Percentiles rank a stretch among this genome's conserved stretches.
phyloP scores from a whole-genome alignment of 202 grass and related monocot species.

The Bolboschoenoplectus hybrid region DNA sequence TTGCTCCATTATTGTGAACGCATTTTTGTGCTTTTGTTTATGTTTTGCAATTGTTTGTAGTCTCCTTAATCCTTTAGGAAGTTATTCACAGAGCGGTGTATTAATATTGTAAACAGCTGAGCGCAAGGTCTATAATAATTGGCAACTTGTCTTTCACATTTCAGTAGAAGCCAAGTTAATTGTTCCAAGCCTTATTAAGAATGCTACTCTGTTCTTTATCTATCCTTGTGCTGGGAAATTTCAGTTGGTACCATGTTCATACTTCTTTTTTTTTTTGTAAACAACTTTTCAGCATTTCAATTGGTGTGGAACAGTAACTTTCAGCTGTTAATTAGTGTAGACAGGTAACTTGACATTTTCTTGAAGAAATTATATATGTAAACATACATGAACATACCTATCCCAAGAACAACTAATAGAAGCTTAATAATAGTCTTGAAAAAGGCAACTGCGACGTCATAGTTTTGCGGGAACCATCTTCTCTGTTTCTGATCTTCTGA shows the following conservation, averaged over 20 bases:
- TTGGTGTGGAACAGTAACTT: background rate
- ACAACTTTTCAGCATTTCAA: background rate
- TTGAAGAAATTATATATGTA: background rate
- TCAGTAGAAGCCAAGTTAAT: background rate
- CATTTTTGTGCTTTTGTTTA: background rate
- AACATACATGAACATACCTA: background rate
- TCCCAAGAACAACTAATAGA: constrained; percentile 8
- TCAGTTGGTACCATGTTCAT: background rate
- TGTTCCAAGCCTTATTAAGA: background rate
- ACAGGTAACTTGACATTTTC: background rate
- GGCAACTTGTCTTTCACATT: background rate
- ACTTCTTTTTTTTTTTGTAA: background rate
- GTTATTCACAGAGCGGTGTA: background rate
- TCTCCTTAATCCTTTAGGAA: background rate
- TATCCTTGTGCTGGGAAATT: background rate
- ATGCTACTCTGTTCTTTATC: background rate
- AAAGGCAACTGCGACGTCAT: background rate
- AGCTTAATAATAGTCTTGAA: background rate
- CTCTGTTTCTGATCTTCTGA: background rate
- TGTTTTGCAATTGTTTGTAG: background rate
- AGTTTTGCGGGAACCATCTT: background rate
- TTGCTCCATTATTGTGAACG: background rate
- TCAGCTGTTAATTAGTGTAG: background rate
- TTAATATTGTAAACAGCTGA: background rate
- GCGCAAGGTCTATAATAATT: background rate